phyloP scores from a whole-genome alignment of 2,329 filamentous ascomycete species.

The Fusarium bulbicola region DNA sequence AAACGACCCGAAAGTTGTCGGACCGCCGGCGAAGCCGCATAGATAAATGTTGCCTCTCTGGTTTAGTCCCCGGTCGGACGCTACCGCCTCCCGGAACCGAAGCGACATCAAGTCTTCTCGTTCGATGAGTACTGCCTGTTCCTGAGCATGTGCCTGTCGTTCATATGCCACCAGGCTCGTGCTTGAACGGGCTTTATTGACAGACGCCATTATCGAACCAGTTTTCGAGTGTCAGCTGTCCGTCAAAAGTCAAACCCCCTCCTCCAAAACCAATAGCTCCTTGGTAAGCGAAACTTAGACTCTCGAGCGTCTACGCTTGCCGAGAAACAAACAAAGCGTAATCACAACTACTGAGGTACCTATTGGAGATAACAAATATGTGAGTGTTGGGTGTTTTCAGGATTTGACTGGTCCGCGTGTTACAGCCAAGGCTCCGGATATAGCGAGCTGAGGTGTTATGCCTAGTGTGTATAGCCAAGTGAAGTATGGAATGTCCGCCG shows the following conservation, averaged over 20 bases:
- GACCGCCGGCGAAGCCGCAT: slow-evolving; percentile 7
- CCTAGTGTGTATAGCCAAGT: neutral
- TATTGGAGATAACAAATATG: neutral
- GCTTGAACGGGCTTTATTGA: slow-evolving; percentile 7
- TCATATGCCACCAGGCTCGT: slow-evolving; percentile 23
- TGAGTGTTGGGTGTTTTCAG: neutral
- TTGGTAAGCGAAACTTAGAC: neutral
- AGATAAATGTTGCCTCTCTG: neutral
- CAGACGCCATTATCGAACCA: neutral
- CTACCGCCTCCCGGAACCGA: slow-evolving; percentile 21
- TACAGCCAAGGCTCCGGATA: neutral
- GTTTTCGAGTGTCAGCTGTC: slow-evolving; percentile 21
- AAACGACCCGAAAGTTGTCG: slow-evolving; percentile 30
- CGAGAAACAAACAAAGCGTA: neutral
- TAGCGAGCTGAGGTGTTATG: neutral
- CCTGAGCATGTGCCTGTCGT: slow-evolving; percentile 20
- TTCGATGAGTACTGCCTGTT: slow-evolving; percentile 17
- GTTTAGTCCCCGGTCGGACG: slow-evolving; percentile 4
- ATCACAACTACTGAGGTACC: neutral
- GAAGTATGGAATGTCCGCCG: slow-evolving; percentile 28
- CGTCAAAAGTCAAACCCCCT: neutral
- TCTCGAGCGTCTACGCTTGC: neutral
- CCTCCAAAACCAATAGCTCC: neutral
- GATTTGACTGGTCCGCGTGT: neutral
- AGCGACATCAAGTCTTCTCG: slow-evolving; percentile 1